Base-by-base conservation (phyloP, 2,329 filamentous ascomycete genomes). In the Dactylellina parvicollis region DNA sequence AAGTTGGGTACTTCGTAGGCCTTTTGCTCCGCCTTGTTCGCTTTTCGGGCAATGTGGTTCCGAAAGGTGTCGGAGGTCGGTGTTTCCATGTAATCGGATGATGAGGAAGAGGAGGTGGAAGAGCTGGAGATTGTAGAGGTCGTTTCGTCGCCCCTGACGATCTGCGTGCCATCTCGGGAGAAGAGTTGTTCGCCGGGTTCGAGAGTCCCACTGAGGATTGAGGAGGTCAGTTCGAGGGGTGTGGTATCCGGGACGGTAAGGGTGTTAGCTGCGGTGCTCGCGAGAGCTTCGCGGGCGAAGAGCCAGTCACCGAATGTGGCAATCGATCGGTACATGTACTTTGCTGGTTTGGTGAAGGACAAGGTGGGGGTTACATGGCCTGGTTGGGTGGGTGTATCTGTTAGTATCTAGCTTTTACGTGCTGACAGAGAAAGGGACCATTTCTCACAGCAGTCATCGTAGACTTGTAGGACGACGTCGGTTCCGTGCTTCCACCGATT, bases 271-370 rank as follows among this genome's bases (percentile, higher is more conserved):
- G 49, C 47, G 10, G 4, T 46, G 3, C 22, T 22, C n/a, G 46
- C 38, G 12, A 74, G 47, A 2, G 70, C 61, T 16, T 74, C 92
- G 75, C 89, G 85, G 0, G 93, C 92, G 20, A 97, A 84, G 0
- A 90, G 90, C 93, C 93, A 98, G 0, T 93, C 92, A 1, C 92
- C 90, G 78, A 99, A 98, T 77, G 97, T 94, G 0, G 95, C 91
- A 57, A 97, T 88, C 0, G 92, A 91, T 50, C 94, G 87, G 80
- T 92, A 98, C 92, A 98, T 97, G 81, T 90, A 91, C 80, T 98
- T 98, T 47, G 94, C 95, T 0, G 95, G 95, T n/a, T 89, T 86
- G 0, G 94, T 98, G 80, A 96, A 98, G 77, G 92, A 96, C n/a
- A 98, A 84, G 0, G 93, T 97, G 0, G 94, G 92, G 0, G 90